Evolutionary conservation across 495 filamentous ascomycete species (phyloP).

Genomic region (Annulohypoxylon moriforme): DNA sequence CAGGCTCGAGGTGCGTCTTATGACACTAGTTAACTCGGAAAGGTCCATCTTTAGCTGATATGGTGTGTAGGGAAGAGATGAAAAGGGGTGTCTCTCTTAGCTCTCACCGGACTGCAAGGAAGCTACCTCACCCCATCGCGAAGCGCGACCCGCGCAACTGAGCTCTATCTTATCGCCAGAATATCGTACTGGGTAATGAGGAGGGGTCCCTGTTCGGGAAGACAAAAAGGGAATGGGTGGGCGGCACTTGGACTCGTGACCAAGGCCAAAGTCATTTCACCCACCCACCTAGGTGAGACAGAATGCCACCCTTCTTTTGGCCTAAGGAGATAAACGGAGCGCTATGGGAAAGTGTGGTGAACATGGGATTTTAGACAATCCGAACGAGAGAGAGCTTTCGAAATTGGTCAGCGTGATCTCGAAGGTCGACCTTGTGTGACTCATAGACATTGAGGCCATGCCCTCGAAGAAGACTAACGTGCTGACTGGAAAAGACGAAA

Average conservation of each 20-base stretch:
- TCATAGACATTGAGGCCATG: constrained; percentile 39
- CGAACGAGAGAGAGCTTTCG: constrained; percentile 20
- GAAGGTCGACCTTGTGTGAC: constrained; percentile 33
- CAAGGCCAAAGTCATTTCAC: constrained; percentile 48
- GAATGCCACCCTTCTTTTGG: constrained; percentile 40
- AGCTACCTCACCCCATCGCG: constrained; percentile 41
- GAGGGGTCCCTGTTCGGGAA: constrained; percentile 37
- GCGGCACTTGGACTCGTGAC: constrained; percentile 49
- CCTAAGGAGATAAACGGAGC: constrained; percentile 33
- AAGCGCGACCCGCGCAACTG: constrained; percentile 34
- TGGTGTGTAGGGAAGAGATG: constrained; percentile 47
- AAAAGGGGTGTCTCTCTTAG: constrained; percentile 36
- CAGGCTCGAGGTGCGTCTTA: constrained; percentile 45
- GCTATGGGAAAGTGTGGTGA: constrained; percentile 43
- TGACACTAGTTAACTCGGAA: constrained; percentile 46
- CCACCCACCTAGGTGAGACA: constrained; percentile 51
- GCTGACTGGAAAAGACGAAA: constrained; percentile 29
- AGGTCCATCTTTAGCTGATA: constrained; percentile 31
- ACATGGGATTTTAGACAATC: constrained; percentile 37
- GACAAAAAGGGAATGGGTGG: constrained; percentile 45
- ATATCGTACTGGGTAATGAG: constrained; percentile 28
- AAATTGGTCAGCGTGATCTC: constrained; percentile 39
- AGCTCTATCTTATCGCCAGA: constrained; percentile 50
- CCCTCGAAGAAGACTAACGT: constrained; percentile 17
- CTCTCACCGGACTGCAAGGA: constrained; percentile 41